Percentiles rank a stretch among this genome's conserved stretches.
These are phyloP conservation scores for Calonectria pauciramosa DNA, from an alignment of 2,329 filamentous ascomycete genomes.

Conservation along the genomic window DNA sequence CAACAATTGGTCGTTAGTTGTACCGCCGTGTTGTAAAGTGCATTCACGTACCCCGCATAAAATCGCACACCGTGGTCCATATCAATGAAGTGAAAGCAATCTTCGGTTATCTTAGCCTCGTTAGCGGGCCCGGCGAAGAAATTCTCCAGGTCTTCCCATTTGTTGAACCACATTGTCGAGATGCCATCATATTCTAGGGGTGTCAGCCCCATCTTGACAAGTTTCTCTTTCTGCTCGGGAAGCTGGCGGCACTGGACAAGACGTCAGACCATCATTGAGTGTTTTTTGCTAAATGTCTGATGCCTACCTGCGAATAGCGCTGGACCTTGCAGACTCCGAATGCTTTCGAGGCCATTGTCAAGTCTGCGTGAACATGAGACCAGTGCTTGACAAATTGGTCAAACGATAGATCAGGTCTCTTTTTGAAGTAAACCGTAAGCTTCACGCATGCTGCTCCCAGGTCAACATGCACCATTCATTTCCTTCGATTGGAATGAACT, in stretches of 20 bases:
- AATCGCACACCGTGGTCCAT: not conserved
- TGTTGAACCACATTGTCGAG: not conserved
- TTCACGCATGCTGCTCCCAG: not conserved
- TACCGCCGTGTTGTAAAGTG: too few relatives aligned
- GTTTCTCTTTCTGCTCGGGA: not conserved
- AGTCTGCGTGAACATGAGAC: not conserved
- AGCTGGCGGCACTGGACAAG: not conserved
- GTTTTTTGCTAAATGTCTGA: too few relatives aligned
- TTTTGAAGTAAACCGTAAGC: conserved; percentile 4
- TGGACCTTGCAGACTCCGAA: not conserved
- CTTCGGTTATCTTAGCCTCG: not conserved
- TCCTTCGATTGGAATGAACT: not conserved
- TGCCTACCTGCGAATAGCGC: not conserved
- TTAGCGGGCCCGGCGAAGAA: not conserved
- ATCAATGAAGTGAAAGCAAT: conserved; percentile 1
- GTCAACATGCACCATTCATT: not conserved
- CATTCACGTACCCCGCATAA: not conserved
- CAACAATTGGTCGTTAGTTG: not conserved
- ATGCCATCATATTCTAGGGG: not conserved
- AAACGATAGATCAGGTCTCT: not conserved
- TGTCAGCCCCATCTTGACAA: not conserved
- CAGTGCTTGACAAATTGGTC: not conserved
- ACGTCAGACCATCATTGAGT: not conserved
- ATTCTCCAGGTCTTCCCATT: not conserved
- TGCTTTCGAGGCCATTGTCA: not conserved